Conservation (phyloP, 1,284 basidiomycete genomes). For the Tilletia caries region DNA sequence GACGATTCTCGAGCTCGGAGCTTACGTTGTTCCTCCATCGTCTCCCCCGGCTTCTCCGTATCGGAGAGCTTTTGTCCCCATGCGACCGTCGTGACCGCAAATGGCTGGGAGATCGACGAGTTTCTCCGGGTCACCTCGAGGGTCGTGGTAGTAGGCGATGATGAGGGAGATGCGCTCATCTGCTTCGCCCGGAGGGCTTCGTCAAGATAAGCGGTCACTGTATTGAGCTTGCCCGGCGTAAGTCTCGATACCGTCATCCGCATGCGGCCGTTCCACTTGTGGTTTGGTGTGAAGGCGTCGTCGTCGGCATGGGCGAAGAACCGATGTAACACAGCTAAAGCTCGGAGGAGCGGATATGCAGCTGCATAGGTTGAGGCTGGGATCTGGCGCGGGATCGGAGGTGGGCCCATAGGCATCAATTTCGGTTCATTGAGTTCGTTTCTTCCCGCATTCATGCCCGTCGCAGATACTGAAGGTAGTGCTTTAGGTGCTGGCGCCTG, state of each 20-base stretch:
- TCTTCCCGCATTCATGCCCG: background rate
- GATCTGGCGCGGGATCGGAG: background rate
- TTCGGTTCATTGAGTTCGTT: background rate
- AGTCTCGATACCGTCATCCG: background rate
- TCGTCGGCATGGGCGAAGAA: background rate
- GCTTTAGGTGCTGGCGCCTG: background rate
- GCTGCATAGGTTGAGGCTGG: background rate
- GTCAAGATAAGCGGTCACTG: background rate
- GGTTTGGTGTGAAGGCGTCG: background rate
- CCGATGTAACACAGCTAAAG: background rate
- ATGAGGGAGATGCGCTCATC: background rate
- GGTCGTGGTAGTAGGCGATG: background rate
- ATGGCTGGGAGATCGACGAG: background rate
- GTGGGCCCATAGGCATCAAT: background rate
- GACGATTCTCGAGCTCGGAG: background rate
- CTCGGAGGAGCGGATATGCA: background rate
- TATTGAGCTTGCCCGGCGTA: background rate
- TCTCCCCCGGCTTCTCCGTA: background rate
- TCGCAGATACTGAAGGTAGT: background rate
- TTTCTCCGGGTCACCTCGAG: background rate
- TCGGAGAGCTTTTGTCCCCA: background rate
- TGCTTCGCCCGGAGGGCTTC: background rate
- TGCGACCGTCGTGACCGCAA: background rate
- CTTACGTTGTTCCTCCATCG: background rate
- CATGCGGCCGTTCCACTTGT: slow-evolving; percentile 1